Evolutionary conservation across 2,329 filamentous ascomycete species (phyloP), one percentile per base, ranked within the genome.

Genomic region (Dactylonectria estremocensis): DNA sequence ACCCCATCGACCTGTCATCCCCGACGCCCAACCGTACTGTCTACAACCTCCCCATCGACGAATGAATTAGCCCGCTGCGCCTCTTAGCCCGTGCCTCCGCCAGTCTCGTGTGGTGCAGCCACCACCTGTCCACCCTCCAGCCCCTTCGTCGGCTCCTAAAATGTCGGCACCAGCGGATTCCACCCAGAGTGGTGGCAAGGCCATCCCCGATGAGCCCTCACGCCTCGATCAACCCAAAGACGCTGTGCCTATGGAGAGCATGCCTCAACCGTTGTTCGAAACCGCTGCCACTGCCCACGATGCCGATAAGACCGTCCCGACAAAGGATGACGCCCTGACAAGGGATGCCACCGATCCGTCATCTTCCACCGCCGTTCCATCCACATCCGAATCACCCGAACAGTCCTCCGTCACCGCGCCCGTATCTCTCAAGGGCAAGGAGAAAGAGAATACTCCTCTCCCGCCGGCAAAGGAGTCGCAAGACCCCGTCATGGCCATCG

Each of bases 401-500:
- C 67, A 66, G 31, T 56, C 71, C 48, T 61, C 68, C 35, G 56
- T 69, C 22, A 69, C 69, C 10, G 54, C 61, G 35, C 65, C 74
- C 11, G 46, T 77, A 40, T 75, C 73, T 22, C 68, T 74, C 57
- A 80, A 81, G 71, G 79, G 77, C 48, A 83, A 83, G 67, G 79
- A 78, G 60, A 78, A 76, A 63, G 77, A 79, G 43, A 59, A 71
- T 14, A 71, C 75, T 16, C 68, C 77, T 7, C 67, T 75, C 5
- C 76, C 76, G 11, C 77, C 73, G 1, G 61, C 72, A 10, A 81
- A 80, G 67, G 78, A 78, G 69, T 70, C 73, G 33, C 76, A 78
- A 63, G 80, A 82, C 55, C 77, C 76, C 13, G 74, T 77, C 68
- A 78, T 85, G 63, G 83, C 83, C 50, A 84, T 86, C 69, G 84